These are phyloP conservation scores for Phytomonas sp. DNA, from an alignment of 208 protist species.

Conservation along the genomic window DNA sequence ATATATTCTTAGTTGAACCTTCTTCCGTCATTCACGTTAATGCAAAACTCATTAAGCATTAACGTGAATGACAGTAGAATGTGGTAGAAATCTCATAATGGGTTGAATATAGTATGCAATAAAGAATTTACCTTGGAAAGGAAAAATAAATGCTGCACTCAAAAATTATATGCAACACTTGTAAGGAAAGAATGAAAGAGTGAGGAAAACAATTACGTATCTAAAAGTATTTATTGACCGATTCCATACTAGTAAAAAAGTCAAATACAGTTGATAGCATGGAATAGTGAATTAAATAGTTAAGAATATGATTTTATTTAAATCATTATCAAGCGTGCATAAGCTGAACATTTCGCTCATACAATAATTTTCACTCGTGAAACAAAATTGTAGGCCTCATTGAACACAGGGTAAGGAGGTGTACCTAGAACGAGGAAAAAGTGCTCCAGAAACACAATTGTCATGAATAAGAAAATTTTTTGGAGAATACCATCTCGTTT, in stretches of 20 bases:
- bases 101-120: background rate
- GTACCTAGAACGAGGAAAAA: background rate
- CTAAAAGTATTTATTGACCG: background rate
- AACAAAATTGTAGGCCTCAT: background rate
- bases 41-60: background rate
- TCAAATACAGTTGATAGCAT: background rate
- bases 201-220: background rate
- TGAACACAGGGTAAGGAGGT: background rate
- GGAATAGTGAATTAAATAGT: background rate
- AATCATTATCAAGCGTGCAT: background rate
- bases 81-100: background rate
- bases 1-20: background rate
- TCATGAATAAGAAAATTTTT: too few species aligned
- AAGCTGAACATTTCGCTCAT: background rate
- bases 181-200: background rate
- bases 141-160: background rate
- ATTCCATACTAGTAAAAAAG: background rate
- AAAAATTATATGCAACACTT: background rate
- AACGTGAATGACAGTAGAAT: background rate
- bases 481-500: background rate
- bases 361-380: background rate
- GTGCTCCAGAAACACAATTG: background rate
- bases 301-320: background rate
- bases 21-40: background rate
- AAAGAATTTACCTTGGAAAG: background rate